Evolutionary conservation across 2,329 filamentous ascomycete species (phyloP).

Genomic region (Fusarium aywerte): DNA sequence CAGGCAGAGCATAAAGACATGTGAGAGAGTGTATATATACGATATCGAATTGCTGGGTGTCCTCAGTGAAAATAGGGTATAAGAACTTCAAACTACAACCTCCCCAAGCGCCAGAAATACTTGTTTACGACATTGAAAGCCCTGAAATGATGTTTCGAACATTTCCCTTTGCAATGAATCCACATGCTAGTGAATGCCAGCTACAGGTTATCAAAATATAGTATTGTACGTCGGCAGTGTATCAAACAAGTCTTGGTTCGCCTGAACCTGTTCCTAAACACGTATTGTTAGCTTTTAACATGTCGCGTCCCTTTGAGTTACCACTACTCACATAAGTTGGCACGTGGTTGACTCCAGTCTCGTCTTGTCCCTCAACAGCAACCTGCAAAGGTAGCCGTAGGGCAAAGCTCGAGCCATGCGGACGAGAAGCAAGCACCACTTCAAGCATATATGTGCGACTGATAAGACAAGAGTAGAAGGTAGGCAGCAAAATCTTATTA

Average conservation of each 20-base stretch:
- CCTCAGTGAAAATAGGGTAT: not conserved
- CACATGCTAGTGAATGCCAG: not conserved
- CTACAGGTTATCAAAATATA: not conserved
- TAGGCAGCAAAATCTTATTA: slow-evolving; percentile 30
- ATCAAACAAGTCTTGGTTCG: slow-evolving; percentile 17
- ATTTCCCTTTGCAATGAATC: too few relatives aligned
- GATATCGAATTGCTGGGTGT: not conserved
- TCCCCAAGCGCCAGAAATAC: too few relatives aligned
- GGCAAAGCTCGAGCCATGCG: slow-evolving; percentile 8
- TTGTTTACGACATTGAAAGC: too few relatives aligned
- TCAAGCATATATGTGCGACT: slow-evolving; percentile 26
- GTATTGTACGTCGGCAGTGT: slow-evolving; percentile 21
- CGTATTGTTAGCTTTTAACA: fast-evolving
- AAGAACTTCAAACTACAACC: not conserved
- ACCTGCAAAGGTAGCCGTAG: slow-evolving; percentile 31
- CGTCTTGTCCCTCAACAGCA: not conserved
- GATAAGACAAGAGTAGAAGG: slow-evolving; percentile 34
- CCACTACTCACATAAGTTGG: slow-evolving; percentile 27
- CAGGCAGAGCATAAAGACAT: not conserved
- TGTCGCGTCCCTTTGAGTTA: fast-evolving
- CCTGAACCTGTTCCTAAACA: slow-evolving; percentile 24
- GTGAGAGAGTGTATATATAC: not conserved
- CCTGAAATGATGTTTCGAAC: not conserved
- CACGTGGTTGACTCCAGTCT: slow-evolving; percentile 1
- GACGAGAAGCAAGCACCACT: not conserved